Conservation (phyloP, 1,284 basidiomycete species). For the Pseudozyma tsukubaensis region DNA sequence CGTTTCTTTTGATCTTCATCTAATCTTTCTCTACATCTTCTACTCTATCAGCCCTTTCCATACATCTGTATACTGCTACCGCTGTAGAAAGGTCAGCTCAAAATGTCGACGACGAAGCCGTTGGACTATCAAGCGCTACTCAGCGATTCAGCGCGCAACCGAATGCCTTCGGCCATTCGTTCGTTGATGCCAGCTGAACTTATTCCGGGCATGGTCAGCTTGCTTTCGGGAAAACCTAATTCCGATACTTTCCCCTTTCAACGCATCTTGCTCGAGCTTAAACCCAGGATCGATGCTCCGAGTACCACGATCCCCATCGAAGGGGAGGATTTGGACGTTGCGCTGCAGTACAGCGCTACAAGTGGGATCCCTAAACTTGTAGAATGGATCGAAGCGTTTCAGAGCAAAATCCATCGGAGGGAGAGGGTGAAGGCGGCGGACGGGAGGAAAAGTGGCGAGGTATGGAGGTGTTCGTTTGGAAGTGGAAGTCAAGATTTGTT, state of each 20-base stretch:
- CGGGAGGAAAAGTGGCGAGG: slow-evolving; percentile 69
- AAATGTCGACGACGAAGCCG: slow-evolving; percentile 4
- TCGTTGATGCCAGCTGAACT: slow-evolving; percentile 81
- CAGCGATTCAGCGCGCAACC: slow-evolving; percentile 33
- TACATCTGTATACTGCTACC: neutral
- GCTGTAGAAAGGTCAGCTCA: neutral
- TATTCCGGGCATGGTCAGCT: slow-evolving; percentile 83
- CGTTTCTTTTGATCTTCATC: neutral
- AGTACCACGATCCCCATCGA: slow-evolving; percentile 62
- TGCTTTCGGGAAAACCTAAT: slow-evolving; percentile 80
- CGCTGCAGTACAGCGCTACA: slow-evolving; percentile 75
- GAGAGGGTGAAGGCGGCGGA: neutral
- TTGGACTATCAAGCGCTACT: slow-evolving; percentile 33
- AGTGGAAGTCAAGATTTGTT: slow-evolving; percentile 88
- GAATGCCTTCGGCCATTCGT: slow-evolving; percentile 70
- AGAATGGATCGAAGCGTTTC: slow-evolving; percentile 73
- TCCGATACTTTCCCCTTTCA: slow-evolving; percentile 87
- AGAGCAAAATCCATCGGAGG: slow-evolving; percentile 75
- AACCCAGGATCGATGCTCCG: slow-evolving; percentile 59
- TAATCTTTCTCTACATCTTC: neutral
- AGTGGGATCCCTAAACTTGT: slow-evolving; percentile 77
- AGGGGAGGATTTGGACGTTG: slow-evolving; percentile 65
- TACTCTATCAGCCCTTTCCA: neutral
- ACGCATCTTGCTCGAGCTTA: slow-evolving; percentile 74
- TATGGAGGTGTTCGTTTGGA: slow-evolving; percentile 75